phyloP scores from a whole-genome alignment of 2,329 filamentous ascomycete genomes.

The Chaetoscypha palmicola region DNA sequence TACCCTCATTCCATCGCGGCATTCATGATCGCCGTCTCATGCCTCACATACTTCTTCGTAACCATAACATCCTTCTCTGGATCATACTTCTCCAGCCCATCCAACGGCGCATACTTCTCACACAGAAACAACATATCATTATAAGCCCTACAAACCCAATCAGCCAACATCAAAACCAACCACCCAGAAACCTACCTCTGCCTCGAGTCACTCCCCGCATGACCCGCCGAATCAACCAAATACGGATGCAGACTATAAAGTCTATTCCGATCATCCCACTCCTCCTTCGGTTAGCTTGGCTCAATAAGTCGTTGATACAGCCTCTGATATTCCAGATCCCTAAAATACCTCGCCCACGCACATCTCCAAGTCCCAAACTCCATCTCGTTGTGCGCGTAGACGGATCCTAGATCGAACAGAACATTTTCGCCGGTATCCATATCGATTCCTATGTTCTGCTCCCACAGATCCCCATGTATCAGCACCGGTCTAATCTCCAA shows the following conservation, averaged over 20 bases:
- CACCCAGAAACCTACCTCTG: slow-evolving; percentile 5
- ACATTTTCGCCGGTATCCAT: slow-evolving; percentile 10
- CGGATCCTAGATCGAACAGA: slow-evolving; percentile 11
- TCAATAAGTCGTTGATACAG: no score
- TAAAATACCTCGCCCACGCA: slow-evolving; percentile 1
- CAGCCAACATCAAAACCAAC: not conserved
- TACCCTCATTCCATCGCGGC: no score
- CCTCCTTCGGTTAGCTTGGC: slow-evolving; percentile 28
- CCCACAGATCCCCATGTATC: slow-evolving; percentile 14
- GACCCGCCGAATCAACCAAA: slow-evolving; percentile 6
- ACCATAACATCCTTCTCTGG: not conserved
- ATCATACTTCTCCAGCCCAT: not conserved
- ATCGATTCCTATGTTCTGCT: not conserved
- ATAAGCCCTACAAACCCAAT: slow-evolving; percentile 26
- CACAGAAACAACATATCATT: slow-evolving; percentile 34
- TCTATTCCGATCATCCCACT: slow-evolving; percentile 29
- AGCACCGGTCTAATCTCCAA: slow-evolving; percentile 15
- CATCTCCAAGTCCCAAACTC: slow-evolving; percentile 14
- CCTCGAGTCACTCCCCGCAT: slow-evolving; percentile 1
- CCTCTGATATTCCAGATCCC: no score
- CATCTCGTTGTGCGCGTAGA: slow-evolving; percentile 28
- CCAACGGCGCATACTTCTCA: slow-evolving; percentile 33
- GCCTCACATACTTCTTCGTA: no score
- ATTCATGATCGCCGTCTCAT: no score
- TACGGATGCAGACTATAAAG: slow-evolving; percentile 24